Evolutionary conservation across 768 basidiomycete species (phyloP).

Genomic region (Tulasnella sp.): DNA sequence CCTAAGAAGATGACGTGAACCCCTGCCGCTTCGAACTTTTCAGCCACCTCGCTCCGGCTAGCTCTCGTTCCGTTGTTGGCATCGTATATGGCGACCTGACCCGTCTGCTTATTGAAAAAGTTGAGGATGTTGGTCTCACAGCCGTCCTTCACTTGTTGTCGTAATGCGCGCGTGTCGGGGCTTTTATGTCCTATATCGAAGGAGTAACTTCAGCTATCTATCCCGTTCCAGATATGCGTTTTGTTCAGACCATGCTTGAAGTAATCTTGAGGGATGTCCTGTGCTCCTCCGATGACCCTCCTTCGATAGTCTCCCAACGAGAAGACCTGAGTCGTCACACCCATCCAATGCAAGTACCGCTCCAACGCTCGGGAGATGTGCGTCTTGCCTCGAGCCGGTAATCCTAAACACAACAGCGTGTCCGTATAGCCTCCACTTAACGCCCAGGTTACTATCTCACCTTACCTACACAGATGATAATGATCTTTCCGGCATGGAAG

Average conservation of each 20-base stretch:
- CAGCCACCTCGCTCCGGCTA: constrained; percentile 56
- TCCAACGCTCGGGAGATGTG: constrained; percentile 93
- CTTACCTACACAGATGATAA: constrained; percentile 79
- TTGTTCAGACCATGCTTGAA: constrained; percentile 70
- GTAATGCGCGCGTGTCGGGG: constrained; percentile 65
- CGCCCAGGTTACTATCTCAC: constrained; percentile 16
- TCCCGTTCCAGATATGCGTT: no score
- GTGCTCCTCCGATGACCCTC: constrained; percentile 77
- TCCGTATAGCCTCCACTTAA: not conserved
- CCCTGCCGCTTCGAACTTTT: constrained; percentile 76
- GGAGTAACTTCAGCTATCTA: no score
- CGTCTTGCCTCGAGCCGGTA: constrained; percentile 77
- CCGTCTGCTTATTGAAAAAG: constrained; percentile 64
- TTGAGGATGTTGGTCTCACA: constrained; percentile 85
- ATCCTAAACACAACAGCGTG: constrained; percentile 38
- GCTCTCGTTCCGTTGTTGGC: constrained; percentile 82
- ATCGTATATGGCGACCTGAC: constrained; percentile 97
- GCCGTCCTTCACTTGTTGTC: constrained; percentile 64
- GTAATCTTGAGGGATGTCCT: constrained; percentile 85
- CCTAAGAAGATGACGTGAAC: constrained; percentile 93
- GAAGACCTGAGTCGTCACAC: constrained; percentile 90
- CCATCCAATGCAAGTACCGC: constrained; percentile 97
- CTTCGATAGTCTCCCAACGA: constrained; percentile 92
- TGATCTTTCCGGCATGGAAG: constrained; percentile 90
- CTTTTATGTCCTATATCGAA: constrained; percentile 59